Percentiles rank a stretch among this genome's conserved stretches.
Conservation (phyloP, 768 basidiomycete genomes). For the Boletus rubropictus region DNA sequence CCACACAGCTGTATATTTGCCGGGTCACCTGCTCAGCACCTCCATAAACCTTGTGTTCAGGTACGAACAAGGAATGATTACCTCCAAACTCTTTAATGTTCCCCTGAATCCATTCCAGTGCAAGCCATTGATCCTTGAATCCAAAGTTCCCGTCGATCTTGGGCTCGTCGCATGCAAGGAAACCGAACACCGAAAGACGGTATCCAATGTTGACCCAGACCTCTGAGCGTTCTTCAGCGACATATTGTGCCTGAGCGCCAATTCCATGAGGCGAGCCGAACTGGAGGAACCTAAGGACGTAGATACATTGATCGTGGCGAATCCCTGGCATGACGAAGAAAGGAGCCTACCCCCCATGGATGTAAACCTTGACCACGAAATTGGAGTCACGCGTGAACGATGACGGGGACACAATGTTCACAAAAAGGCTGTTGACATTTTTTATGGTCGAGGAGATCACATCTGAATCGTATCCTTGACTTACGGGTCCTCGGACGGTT, state of each 20-base stretch:
- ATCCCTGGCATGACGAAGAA: neutral
- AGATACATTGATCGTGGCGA: neutral
- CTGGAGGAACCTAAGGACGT: conserved; percentile 57
- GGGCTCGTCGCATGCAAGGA: conserved; percentile 61
- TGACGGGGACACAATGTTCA: conserved; percentile 59
- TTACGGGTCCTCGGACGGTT: conserved; percentile 68
- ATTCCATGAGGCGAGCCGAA: conserved; percentile 70
- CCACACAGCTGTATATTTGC: conserved; percentile 58
- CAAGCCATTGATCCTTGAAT: conserved; percentile 82
- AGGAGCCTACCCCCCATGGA: conserved; percentile 64
- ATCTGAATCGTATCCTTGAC: neutral
- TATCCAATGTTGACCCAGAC: conserved; percentile 77
- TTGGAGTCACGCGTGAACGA: conserved; percentile 35
- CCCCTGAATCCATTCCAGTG: conserved; percentile 62
- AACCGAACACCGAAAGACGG: conserved; percentile 71
- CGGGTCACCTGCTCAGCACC: conserved; percentile 45
- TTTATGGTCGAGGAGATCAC: neutral
- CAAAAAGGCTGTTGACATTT: conserved; percentile 43
- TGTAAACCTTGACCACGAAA: conserved; percentile 68
- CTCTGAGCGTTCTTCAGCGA: conserved; percentile 57
- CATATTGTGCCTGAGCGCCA: conserved; percentile 57
- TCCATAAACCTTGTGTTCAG: neutral
- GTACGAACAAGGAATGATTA: conserved; percentile 12
- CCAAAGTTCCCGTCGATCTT: conserved; percentile 68
- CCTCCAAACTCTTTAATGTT: conserved; percentile 71